Evolutionary conservation across 768 basidiomycete species (phyloP).

Genomic region (Cystobasidium tubakii): DNA sequence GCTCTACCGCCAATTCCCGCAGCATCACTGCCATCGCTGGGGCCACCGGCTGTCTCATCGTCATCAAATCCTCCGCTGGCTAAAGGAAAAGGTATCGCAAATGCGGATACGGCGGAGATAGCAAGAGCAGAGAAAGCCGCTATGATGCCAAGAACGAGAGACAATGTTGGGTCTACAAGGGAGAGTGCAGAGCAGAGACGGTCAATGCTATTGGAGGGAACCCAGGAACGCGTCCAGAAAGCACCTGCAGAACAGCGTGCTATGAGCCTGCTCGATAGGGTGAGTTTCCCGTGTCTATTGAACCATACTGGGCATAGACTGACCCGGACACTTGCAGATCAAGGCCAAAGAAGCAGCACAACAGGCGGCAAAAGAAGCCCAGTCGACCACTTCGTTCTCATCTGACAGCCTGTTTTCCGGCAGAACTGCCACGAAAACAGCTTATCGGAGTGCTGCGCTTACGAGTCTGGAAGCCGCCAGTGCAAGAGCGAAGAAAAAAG

Average conservation of each 20-base stretch:
- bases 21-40: slow-evolving; percentile 20
- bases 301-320: too few species aligned
- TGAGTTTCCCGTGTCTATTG: neutral
- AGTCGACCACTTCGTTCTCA: neutral
- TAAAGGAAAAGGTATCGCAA: neutral
- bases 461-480: slow-evolving; percentile 17
- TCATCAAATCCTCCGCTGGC: neutral
- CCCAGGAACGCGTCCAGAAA: neutral
- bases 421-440: neutral
- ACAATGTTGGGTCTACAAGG: neutral
- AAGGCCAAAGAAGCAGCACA: slow-evolving; percentile 31
- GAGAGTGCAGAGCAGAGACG: neutral
- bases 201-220: neutral
- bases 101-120: neutral
- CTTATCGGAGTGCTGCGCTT: neutral
- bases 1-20: slow-evolving; percentile 27
- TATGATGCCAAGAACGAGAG: neutral
- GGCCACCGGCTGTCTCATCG: neutral
- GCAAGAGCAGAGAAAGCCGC: neutral
- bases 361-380: slow-evolving; percentile 1
- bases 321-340: neutral
- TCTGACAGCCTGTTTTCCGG: too few species aligned
- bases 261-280: slow-evolving; percentile 32
- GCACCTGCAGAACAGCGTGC: slow-evolving; percentile 3
- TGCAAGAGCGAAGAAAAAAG: slow-evolving; percentile 14